Conservation (phyloP, 2,329 filamentous ascomycete species). For the Chrysoporthe puriensis region DNA sequence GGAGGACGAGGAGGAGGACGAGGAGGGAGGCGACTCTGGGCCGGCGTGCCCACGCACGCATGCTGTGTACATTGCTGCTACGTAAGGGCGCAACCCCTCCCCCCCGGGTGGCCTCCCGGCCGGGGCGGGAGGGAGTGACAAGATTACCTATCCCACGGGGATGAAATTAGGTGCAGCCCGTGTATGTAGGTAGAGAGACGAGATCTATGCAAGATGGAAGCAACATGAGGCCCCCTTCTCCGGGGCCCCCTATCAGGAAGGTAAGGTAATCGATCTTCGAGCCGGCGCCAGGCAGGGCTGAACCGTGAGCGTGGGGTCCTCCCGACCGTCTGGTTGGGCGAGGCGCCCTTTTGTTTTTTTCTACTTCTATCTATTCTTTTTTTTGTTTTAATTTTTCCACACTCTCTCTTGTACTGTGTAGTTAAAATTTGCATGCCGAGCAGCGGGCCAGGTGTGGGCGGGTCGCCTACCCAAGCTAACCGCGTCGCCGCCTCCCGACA, state of each 20-base stretch:
- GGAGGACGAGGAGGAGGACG: no score
- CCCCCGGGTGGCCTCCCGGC: constrained; percentile 23
- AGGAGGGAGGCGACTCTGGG: no score
- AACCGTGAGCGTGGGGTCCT: background rate
- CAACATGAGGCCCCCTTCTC: constrained; percentile 5
- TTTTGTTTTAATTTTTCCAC: background rate
- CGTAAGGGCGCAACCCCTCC: no score
- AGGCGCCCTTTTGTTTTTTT: background rate
- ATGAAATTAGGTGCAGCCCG: constrained; percentile 23
- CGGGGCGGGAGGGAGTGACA: background rate
- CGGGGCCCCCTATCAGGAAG: constrained; percentile 4
- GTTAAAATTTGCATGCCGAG: no score
- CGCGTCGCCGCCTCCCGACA: constrained; percentile 5
- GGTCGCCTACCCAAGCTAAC: no score
- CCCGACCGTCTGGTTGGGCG: background rate
- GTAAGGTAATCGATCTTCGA: background rate
- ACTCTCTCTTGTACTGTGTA: no score
- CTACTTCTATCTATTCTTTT: background rate
- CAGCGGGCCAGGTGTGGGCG: no score
- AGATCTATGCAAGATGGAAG: constrained; percentile 27
- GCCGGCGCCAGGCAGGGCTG: background rate
- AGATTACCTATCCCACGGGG: constrained; percentile 3
- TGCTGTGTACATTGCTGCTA: no score
- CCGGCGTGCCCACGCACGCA: background rate
- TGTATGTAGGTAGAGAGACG: constrained; percentile 25